Base-by-base conservation (phyloP, 352 stramenopile genomes). In the Phytophthora sojae region DNA sequence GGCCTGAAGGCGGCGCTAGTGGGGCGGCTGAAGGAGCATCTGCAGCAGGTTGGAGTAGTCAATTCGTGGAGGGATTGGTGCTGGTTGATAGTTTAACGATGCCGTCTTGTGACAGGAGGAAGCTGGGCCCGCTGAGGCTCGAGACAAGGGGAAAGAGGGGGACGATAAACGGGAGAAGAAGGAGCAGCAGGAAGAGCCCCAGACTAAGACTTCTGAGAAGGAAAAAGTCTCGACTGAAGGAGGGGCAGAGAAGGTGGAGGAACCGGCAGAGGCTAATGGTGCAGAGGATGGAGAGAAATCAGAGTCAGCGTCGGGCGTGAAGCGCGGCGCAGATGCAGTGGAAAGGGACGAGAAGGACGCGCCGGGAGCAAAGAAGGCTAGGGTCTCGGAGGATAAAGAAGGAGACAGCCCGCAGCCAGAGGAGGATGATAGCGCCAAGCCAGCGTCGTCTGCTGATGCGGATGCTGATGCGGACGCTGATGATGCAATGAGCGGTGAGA, bases 1-100 rank as follows among this genome's bases (percentile, higher is more conserved):
- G 83, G 80, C 3, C 66, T 77, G 7, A 88, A 91, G 69, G 76
- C 78, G 23, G 70, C 62, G 58, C 67, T 90, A 42, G 47, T 82
- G 12, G 37, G 77, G 55, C 76, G 82, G 7, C 52, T 90, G 21
- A 64, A 76, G 51, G 45, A 78, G 19, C 62, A 79, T 66, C 49
- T 88, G 54, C 50, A 73, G 56, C 58, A 76, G 73, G 73, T 80
- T 26, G 19, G 3, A 2, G 8, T 23, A 17, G 37, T 30, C 8
- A 3, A 6, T 17, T 7, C 12, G 0, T n/a, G 14, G 12, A 44
- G 35, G 3, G 12, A n/a, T 44, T 44, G 11, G 6, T 4, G 35
- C 35, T 42, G 4, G 14, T n/a, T 14, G 4, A 2, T 44, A 17
- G 6, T 35, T 35, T 35, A 35, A 44, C 42, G 14, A 15, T 49